Evolutionary conservation across 2,329 filamentous ascomycete genomes (phyloP), one percentile per base, ranked within the genome.

Genomic region (Fusarium sp.): DNA sequence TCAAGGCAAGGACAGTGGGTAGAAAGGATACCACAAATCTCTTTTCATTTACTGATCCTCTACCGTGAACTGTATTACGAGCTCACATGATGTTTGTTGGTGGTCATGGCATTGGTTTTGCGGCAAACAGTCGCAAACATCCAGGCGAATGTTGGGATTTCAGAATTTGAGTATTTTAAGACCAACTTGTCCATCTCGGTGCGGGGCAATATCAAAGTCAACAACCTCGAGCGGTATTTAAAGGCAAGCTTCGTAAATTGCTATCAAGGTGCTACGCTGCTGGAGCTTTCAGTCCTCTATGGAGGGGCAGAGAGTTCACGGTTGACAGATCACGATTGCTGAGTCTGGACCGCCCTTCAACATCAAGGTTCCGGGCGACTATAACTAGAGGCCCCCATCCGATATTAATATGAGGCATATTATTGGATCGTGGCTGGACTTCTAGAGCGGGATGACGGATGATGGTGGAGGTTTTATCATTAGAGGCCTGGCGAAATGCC

Each of bases 371-470:
- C 53, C 60, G 63, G 50, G 10, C 40, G 48, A 62, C 58, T 59
- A 30, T 19, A 41, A 51, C 22, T 45, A 43, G 40, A 59, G 62
- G 52, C 60, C 60, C 59, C 70, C 67, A 62, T 68, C 40, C 40
- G 60, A 65, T 64, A 64, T 65, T 62, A 66, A 65, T 68, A 55
- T 59, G 48, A 60, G 50, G 28, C 35, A 55, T 26, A 32, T 68
- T 50, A 73, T 74, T 74, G 71, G 71, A 45, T 53, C 51, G 41
- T 54, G n/a, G 26, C 15, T 50, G 64, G 57, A n/a, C 35, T 47
- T 30, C 55, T 33, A 35, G 41, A 61, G 37, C 53, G 60, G 60
- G 52, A 69, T 65, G 65, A 63, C 58, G 61, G 57, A 54, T 52
- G 56, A 57, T 56, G 46, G 48, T 50, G 40, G 40, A 43, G 32